Evolutionary conservation across 2,329 filamentous ascomycete species (phyloP), one percentile per base, ranked within the genome.

Genomic region (Pleurostoma richardsiae): DNA sequence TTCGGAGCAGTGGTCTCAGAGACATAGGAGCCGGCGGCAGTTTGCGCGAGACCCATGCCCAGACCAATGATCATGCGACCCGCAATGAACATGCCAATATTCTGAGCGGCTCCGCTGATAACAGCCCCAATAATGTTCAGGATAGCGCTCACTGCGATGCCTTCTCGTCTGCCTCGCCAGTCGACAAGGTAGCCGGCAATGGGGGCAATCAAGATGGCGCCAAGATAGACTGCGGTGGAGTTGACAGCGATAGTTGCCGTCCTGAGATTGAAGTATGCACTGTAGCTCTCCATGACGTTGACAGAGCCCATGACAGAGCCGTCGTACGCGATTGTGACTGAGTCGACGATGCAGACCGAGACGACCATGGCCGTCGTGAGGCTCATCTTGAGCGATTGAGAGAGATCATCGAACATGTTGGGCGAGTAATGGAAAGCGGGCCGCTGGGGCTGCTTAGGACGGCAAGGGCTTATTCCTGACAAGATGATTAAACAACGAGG

Each of bases 261-360:
- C 6, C 50, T 58, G n/a, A 67, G 51, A 10, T 53, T 31, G 48
- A 67, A 67, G 47, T 66, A 67, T 10, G 53, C 51, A 3, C 43
- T 45, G 50, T 67, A 67, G 3, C 54, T 52, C 8, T 59, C 56
- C 58, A 67, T 57, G n/a, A 65, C 58, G 42, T 65, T 66, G 40
- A 68, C 49, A 30, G 52, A 55, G 39, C 59, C 59, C 63, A 68
- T 66, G 19, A 65, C 40, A 10, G 60, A 63, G 41, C 56, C 53
- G 47, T 66, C 59, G 44, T 60, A 65, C n/a, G 57, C 61, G 30
- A 60, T 45, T n/a, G 53, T 54, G 8, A 58, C 55, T 5, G 57
- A 58, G 48, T 60, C 57, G 39, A 59, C 54, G 5, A 60, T 56
- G 39, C 56, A 61, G 36, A 56, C 54, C 3, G 51, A 51, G 19